These are phyloP conservation scores for Penicillium pancosmium DNA, from an alignment of 495 filamentous ascomycete species.

Conservation along the genomic window DNA sequence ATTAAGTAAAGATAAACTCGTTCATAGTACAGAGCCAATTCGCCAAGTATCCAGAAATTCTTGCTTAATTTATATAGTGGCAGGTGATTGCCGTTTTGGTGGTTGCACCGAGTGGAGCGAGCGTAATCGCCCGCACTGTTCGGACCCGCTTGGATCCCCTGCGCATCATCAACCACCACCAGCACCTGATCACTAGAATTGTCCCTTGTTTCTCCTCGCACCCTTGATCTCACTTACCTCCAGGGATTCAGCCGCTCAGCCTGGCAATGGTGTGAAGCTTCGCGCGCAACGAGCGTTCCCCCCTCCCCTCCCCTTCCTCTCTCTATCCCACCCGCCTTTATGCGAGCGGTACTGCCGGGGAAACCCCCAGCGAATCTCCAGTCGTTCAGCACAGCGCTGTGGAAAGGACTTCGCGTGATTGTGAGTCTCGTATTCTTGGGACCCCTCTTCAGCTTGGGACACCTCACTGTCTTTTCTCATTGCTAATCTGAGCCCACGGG, in stretches of 20 bases:
- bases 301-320: constrained; percentile 6
- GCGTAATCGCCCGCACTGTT: constrained; percentile 25
- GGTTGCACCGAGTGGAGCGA: constrained; percentile 19
- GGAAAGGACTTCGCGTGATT: constrained; percentile 78
- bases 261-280: constrained; percentile 46
- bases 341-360: constrained; percentile 86
- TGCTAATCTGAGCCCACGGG: constrained; percentile 22
- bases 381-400: constrained; percentile 83
- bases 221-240: constrained; percentile 3
- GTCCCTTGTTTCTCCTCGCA: not conserved
- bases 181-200: constrained; percentile 8
- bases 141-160: constrained; percentile 21
- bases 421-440: constrained; percentile 49
- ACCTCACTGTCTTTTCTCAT: not conserved
- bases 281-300: constrained; percentile 33
- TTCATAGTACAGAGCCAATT: too few species aligned
- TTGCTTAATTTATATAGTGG: too few species aligned
- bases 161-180: constrained; percentile 12
- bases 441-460: constrained; percentile 10
- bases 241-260: not conserved
- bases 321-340: constrained; percentile 44
- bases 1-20: too few species aligned
- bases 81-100: too few species aligned
- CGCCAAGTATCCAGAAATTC: too few species aligned
- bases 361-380: constrained; percentile 87